phyloP scores from a whole-genome alignment of 1,284 basidiomycete genomes.

The Termitomyces sp. region DNA sequence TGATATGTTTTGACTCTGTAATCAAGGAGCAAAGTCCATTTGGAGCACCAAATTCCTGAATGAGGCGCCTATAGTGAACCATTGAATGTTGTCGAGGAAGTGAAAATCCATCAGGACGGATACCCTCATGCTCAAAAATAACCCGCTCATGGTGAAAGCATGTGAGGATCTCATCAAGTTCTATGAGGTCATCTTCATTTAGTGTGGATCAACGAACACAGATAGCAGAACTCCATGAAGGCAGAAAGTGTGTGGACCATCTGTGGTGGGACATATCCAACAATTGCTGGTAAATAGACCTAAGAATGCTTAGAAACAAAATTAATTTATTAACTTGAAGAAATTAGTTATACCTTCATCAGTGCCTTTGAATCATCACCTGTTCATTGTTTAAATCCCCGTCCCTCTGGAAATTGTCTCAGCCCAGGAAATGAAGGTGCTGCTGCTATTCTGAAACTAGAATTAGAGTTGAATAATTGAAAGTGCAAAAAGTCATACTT shows the following conservation, averaged over 20 bases:
- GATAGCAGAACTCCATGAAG: conserved; percentile 31
- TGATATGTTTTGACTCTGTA: too few species aligned
- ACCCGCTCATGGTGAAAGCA: conserved; percentile 24
- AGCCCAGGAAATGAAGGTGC: conserved; percentile 14
- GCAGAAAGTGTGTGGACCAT: conserved; percentile 20
- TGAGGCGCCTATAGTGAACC: conserved; percentile 12
- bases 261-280: conserved; percentile 18
- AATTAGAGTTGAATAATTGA: too few species aligned
- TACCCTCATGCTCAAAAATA: conserved; percentile 26
- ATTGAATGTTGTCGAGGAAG: conserved; percentile 31
- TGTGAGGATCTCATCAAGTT: conserved; percentile 21
- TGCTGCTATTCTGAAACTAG: not conserved
- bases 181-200: conserved; percentile 16
- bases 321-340: not conserved
- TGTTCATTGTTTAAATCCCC: conserved; percentile 27
- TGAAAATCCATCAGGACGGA: conserved; percentile 22
- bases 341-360: conserved; percentile 18
- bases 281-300: conserved; percentile 24
- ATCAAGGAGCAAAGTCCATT: too few species aligned
- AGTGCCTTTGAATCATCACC: conserved; percentile 23
- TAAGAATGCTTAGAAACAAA: not conserved
- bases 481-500: conserved; percentile 9
- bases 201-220: conserved; percentile 22
- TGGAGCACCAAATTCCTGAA: not conserved
- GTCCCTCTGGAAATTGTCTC: conserved; percentile 25